Conservation (phyloP, 345 rosid species). For the Syzygium aqueum region DNA sequence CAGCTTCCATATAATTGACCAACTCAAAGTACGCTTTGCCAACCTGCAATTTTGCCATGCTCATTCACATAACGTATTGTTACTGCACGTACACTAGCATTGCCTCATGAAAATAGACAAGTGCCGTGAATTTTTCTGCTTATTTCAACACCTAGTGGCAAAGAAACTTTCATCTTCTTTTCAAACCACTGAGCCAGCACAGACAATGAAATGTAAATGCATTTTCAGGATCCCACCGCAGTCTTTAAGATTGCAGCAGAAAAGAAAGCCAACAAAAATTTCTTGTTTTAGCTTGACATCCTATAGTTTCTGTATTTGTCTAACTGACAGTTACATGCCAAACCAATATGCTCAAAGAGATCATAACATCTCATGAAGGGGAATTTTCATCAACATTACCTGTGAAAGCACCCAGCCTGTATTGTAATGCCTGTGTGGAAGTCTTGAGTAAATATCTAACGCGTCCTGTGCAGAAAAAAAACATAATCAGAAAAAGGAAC, state of each 20-base stretch:
- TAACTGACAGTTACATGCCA: not conserved
- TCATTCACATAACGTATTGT: not conserved
- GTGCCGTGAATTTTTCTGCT: not conserved
- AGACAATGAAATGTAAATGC: not conserved
- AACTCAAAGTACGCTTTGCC: constrained; percentile 86
- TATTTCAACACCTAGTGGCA: not conserved
- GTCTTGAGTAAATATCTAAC: constrained; percentile 58
- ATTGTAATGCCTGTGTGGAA: constrained; percentile 80
- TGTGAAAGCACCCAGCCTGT: constrained; percentile 98
- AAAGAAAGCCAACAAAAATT: not conserved
- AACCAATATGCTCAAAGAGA: not conserved
- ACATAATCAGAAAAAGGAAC: not conserved
- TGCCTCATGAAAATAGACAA: not conserved
- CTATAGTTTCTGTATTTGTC: not conserved
- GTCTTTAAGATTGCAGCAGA: not conserved
- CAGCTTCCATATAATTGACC: constrained; percentile 94
- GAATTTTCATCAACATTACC: constrained; percentile 28
- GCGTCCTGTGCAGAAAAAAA: constrained; percentile 61
- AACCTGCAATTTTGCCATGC: constrained; percentile 34
- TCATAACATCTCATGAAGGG: not conserved
- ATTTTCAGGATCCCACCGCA: not conserved
- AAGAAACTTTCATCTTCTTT: not conserved
- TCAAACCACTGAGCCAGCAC: not conserved
- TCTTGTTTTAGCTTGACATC: not conserved
- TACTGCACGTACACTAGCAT: not conserved